phyloP scores from a whole-genome alignment of 1,284 basidiomycete species.

The Paramarasmius palmivorus region DNA sequence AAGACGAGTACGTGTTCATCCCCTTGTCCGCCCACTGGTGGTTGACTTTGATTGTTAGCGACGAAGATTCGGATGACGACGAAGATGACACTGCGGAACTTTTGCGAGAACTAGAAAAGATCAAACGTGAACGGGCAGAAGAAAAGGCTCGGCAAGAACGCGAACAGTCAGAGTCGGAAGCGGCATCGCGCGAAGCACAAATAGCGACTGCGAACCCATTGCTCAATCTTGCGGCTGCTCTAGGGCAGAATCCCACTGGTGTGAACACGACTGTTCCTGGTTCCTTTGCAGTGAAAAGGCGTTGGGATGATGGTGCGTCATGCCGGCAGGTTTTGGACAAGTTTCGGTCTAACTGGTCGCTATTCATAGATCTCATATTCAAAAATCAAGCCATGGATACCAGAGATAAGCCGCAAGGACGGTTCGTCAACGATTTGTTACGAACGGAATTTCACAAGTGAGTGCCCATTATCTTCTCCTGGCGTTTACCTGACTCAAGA shows the following conservation, averaged over 20 bases:
- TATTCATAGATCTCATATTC: conserved; percentile 81
- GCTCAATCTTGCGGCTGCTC: conserved; percentile 85
- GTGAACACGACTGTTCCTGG: conserved; percentile 78
- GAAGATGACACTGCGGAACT: conserved; percentile 94
- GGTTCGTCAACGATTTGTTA: conserved; percentile 92
- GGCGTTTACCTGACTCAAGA: conserved; percentile 8
- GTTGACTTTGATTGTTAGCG: neutral
- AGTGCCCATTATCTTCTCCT: conserved; percentile 30
- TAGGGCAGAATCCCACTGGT: conserved; percentile 67
- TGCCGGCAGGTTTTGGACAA: neutral
- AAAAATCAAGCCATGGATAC: conserved; percentile 88
- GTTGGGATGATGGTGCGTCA: conserved; percentile 89
- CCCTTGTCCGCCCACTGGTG: neutral
- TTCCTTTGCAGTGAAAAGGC: conserved; percentile 86
- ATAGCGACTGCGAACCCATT: conserved; percentile 87
- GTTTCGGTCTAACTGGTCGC: neutral
- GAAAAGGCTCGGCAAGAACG: conserved; percentile 85
- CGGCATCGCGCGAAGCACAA: conserved; percentile 74
- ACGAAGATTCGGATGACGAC: conserved; percentile 61
- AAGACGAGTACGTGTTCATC: conserved; percentile 43
- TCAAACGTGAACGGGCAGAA: conserved; percentile 91
- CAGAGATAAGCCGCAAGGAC: conserved; percentile 65
- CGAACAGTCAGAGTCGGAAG: conserved; percentile 68
- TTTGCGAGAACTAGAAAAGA: conserved; percentile 91
- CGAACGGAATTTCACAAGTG: conserved; percentile 92